phyloP scores from a whole-genome alignment of 257 asterid genomes.

The Fraxinus americana region DNA sequence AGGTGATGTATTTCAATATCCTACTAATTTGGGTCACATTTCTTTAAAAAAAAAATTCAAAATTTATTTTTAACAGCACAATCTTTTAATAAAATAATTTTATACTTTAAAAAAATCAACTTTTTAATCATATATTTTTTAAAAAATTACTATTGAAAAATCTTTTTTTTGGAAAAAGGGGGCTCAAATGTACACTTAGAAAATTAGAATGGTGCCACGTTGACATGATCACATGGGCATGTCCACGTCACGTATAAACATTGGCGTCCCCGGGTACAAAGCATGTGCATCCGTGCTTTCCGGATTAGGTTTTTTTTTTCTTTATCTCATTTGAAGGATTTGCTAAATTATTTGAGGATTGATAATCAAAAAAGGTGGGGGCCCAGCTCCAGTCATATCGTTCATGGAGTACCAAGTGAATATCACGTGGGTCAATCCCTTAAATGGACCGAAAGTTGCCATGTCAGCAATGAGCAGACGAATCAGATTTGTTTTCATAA shows the following conservation, averaged over 20 bases:
- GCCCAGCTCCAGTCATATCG: neutral
- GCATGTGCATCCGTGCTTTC: conserved; percentile 3
- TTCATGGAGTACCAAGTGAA: neutral
- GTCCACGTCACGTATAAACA: neutral
- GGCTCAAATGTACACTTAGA: neutral
- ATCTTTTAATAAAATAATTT: too few species aligned
- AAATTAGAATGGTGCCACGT: neutral
- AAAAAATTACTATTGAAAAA: too few species aligned
- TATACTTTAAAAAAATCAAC: too few species aligned
- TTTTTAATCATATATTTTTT: too few species aligned
- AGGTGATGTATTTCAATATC: too few species aligned
- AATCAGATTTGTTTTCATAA: neutral
- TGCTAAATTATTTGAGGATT: neutral
- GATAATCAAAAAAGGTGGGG: neutral
- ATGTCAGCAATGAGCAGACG: neutral
- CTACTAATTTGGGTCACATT: too few species aligned
- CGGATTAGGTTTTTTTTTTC: neutral
- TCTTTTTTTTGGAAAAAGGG: too few species aligned
- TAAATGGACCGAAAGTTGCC: conserved; percentile 5
- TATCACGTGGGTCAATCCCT: conserved; percentile 5
- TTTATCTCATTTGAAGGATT: neutral
- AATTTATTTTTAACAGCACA: too few species aligned
- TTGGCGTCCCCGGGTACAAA: neutral
- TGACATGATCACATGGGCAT: neutral
- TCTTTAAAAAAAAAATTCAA: too few species aligned